phyloP scores from a whole-genome alignment of 2,329 filamentous ascomycete species.

The Madurella fahalii region DNA sequence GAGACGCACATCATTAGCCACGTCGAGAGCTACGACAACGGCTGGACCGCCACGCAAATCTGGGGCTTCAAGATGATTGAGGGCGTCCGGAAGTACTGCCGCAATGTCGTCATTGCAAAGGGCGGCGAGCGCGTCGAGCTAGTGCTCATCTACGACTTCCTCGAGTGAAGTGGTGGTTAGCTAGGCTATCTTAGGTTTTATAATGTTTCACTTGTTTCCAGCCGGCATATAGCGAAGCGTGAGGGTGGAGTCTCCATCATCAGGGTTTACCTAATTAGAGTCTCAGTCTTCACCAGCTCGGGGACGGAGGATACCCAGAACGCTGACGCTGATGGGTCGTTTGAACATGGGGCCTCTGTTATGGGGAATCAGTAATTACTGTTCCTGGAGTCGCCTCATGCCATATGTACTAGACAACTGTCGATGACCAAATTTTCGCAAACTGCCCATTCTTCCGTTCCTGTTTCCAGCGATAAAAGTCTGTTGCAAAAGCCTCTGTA shows the following conservation, averaged over 20 bases:
- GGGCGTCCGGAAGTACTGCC: constrained; percentile 48
- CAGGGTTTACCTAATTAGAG: not conserved
- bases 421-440: too few species aligned
- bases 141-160: constrained; percentile 54
- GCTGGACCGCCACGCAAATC: constrained; percentile 54
- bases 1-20: constrained; percentile 61
- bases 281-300: not conserved
- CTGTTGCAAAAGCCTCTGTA: not conserved
- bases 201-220: not conserved
- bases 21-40: constrained; percentile 50
- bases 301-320: not conserved
- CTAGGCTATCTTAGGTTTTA: not conserved
- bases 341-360: not conserved
- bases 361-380: not conserved
- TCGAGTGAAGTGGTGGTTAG: constrained; percentile 7
- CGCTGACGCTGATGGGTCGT: not conserved
- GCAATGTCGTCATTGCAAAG: constrained; percentile 53
- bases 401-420: not conserved
- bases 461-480: not conserved
- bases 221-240: not conserved
- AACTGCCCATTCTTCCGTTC: too few species aligned
- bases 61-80: constrained; percentile 58
- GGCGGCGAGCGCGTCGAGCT: constrained; percentile 45
- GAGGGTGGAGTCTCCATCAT: not conserved
- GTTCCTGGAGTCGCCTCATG: not conserved